A percentile compares a stretch with the other conserved stretches of the same genome.
Conservation (phyloP, 805 yeast genomes). For the Wickerhamomyces hampshirensis region DNA sequence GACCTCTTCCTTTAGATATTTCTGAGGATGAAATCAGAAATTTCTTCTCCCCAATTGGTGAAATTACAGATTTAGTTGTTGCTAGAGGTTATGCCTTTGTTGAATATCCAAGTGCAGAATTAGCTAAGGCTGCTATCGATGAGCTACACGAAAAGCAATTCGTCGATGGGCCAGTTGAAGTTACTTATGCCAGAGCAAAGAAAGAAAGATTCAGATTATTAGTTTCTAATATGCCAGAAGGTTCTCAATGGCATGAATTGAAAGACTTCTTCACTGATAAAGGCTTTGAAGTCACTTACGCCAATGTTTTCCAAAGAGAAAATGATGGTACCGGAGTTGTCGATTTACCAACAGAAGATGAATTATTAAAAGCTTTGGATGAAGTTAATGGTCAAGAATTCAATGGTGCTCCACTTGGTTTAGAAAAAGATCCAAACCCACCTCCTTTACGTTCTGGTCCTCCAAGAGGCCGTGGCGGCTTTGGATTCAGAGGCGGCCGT, state of each 20-base stretch:
- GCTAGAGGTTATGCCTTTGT: slow-evolving; percentile 87
- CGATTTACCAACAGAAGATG: slow-evolving; percentile 58
- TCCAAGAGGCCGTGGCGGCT: slow-evolving; percentile 35
- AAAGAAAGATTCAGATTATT: slow-evolving; percentile 73
- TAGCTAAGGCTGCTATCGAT: slow-evolving; percentile 71
- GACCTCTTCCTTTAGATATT: slow-evolving; percentile 56
- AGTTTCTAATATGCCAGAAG: slow-evolving; percentile 66
- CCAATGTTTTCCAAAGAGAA: slow-evolving; percentile 41
- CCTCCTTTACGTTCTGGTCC: slow-evolving; percentile 46
- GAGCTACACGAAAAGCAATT: slow-evolving; percentile 69
- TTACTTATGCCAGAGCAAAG: slow-evolving; percentile 35
- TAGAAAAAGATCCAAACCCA: slow-evolving; percentile 69
- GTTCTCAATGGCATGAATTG: slow-evolving; percentile 81
- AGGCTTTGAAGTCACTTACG: slow-evolving; percentile 58
- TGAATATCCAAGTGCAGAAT: slow-evolving; percentile 70
- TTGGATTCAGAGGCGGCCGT: slow-evolving; percentile 35
- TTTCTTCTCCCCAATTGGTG: slow-evolving; percentile 62
- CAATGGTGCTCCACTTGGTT: slow-evolving; percentile 64
- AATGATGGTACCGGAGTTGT: slow-evolving; percentile 43
- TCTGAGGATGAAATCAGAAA: slow-evolving; percentile 60
- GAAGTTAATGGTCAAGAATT: slow-evolving; percentile 67
- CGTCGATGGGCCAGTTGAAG: slow-evolving; percentile 45
- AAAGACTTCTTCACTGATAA: slow-evolving; percentile 86
- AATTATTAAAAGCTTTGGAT: slow-evolving; percentile 68
- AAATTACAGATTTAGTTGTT: slow-evolving; percentile 61